phyloP scores from a whole-genome alignment of 2,329 filamentous ascomycete species.

The Myrmaecium sp. region DNA sequence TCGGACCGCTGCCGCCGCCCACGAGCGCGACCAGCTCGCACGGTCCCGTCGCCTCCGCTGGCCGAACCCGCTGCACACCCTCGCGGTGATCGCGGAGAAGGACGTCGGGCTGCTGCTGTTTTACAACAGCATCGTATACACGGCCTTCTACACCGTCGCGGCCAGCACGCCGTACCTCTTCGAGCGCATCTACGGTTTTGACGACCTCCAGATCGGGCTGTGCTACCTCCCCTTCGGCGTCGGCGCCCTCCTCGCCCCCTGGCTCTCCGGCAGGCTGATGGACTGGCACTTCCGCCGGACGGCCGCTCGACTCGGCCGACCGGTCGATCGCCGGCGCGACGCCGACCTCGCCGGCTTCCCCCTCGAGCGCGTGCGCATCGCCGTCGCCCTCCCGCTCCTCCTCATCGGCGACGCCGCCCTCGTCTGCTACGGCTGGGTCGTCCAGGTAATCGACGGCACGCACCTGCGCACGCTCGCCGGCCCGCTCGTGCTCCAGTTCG shows the following conservation, averaged over 20 bases:
- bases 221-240: slow-evolving; percentile 22
- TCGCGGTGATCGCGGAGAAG: slow-evolving; percentile 23
- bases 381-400: slow-evolving; percentile 18
- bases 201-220: slow-evolving; percentile 29
- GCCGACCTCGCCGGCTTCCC: slow-evolving; percentile 31
- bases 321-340: slow-evolving; percentile 39
- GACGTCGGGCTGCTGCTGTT: slow-evolving; percentile 21
- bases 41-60: slow-evolving; percentile 19
- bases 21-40: slow-evolving; percentile 10
- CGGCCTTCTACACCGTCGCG: slow-evolving; percentile 24
- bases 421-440: slow-evolving; percentile 23
- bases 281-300: slow-evolving; percentile 58
- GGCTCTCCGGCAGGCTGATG: slow-evolving; percentile 36
- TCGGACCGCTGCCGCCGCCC: slow-evolving; percentile 11
- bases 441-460: too few relatives aligned
- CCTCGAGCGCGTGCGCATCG: slow-evolving; percentile 25
- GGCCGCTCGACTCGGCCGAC: slow-evolving; percentile 42
- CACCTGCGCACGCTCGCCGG: slow-evolving; percentile 16
- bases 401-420: slow-evolving; percentile 15
- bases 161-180: slow-evolving; percentile 30
- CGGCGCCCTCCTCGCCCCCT: slow-evolving; percentile 19
- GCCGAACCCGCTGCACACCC: slow-evolving; percentile 27
- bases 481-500: slow-evolving; percentile 28
- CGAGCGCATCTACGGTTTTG: slow-evolving; percentile 27
- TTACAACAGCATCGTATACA: slow-evolving; percentile 22